These are phyloP conservation scores for Sanguinoderma infundibulare DNA, from an alignment of 1,284 basidiomycete genomes.

Conservation along the genomic window DNA sequence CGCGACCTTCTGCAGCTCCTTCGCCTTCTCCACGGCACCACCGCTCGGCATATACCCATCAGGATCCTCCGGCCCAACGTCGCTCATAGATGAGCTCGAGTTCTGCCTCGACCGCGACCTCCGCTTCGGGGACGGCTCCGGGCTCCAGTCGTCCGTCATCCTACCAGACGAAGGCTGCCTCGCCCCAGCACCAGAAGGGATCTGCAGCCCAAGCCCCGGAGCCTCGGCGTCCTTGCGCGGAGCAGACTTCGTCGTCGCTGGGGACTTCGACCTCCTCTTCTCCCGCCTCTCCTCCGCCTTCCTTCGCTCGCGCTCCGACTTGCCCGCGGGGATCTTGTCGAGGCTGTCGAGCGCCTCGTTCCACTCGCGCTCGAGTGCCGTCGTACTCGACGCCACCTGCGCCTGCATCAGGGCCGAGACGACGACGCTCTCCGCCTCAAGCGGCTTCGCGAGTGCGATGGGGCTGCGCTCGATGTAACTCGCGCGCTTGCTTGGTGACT, in stretches of 20 bases:
- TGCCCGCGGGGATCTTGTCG: conserved; percentile 22
- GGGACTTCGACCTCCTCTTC: conserved; percentile 24
- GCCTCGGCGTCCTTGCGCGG: conserved; percentile 24
- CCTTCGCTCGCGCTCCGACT: conserved; percentile 16
- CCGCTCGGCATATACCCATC: conserved; percentile 28
- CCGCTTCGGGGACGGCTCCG: conserved; percentile 26
- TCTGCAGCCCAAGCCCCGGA: conserved; percentile 22
- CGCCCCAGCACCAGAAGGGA: conserved; percentile 25
- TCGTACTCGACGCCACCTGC: conserved; percentile 7
- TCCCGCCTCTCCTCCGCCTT: conserved; percentile 13
- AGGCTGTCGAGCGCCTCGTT: conserved; percentile 20
- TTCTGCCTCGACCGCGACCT: conserved; percentile 15
- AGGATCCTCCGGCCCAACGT: conserved; percentile 42
- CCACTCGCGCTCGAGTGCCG: conserved; percentile 26
- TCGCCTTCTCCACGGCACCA: conserved; percentile 8
- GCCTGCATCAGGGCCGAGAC: conserved; percentile 16
- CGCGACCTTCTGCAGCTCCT: conserved; percentile 8
- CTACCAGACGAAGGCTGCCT: conserved; percentile 31
- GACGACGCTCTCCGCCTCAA: conserved; percentile 49
- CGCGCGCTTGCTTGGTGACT: conserved; percentile 72
- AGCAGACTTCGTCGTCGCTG: conserved; percentile 29
- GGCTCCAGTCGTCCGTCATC: conserved; percentile 41
- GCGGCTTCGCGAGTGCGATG: conserved; percentile 46
- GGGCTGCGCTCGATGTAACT: conserved; percentile 63
- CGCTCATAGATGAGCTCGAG: conserved; percentile 35